Conservation (phyloP, 192 early-diverging fungal species). For the Coemansia sp. region DNA sequence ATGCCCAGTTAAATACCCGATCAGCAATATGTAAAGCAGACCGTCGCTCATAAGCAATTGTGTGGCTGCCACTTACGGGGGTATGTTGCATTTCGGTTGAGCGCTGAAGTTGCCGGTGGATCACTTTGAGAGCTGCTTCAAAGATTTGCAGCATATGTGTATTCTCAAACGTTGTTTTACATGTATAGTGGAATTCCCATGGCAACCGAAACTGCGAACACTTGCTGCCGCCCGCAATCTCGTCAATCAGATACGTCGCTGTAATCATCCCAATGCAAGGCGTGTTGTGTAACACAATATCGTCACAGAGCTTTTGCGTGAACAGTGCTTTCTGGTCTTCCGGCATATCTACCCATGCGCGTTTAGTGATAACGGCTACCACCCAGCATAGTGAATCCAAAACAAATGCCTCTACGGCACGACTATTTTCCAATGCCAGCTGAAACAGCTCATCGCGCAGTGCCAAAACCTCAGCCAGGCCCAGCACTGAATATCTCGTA, state of each 20-base stretch:
- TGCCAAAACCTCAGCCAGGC: conserved; percentile 8
- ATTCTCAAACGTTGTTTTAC: conserved; percentile 45
- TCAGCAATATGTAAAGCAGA: conserved; percentile 48
- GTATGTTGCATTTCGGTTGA: conserved; percentile 18
- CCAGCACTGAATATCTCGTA: conserved; percentile 31
- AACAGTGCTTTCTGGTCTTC: conserved; percentile 29
- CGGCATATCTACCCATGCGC: conserved; percentile 36
- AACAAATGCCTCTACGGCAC: conserved; percentile 40
- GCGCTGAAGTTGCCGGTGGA: conserved; percentile 42
- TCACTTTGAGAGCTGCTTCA: conserved; percentile 46
- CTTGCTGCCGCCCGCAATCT: conserved; percentile 49
- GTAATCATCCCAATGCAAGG: conserved; percentile 41
- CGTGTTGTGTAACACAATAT: conserved; percentile 30
- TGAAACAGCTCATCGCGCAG: conserved; percentile 47
- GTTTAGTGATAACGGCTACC: conserved; percentile 49
- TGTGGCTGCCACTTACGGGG: conserved; percentile 14
- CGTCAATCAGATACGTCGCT: conserved; percentile 41
- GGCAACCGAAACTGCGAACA: conserved; percentile 48
- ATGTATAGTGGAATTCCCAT: conserved; percentile 52
- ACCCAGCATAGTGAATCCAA: conserved; percentile 50
- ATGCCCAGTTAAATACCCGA: conserved; percentile 35
- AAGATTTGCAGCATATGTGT: conserved; percentile 35
- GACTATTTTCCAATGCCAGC: conserved; percentile 27
- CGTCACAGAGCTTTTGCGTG: conserved; percentile 34
- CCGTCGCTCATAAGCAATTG: conserved; percentile 44